Base-by-base conservation (phyloP, 768 basidiomycete species). In the Collybia sp. region DNA sequence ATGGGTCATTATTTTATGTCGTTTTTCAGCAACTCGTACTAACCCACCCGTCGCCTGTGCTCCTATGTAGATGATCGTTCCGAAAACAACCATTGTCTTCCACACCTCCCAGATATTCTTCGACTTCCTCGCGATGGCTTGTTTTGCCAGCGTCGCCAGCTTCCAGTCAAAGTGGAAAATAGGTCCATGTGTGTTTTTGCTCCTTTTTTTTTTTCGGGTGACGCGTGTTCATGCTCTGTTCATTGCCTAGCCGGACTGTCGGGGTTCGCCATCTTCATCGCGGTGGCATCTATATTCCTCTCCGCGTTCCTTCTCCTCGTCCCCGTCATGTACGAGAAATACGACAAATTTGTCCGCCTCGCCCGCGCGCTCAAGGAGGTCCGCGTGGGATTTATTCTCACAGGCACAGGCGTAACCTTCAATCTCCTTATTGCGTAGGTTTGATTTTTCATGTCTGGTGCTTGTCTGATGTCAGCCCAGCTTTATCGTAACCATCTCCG, bases 121-220 rank as follows among this genome's bases (percentile, higher is more conserved):
- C 81, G 85, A 87, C 62, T 96, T 97, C 60, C 76, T 97, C 39
- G 81, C 90, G 11, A 86, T 95, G 81, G 86, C 85, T 40, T 94
- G 91, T 59, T 93, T 91, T 55, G 94, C 88, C 6, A 84, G 87
- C 55, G 88, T 93, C 3, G 93, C 93, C 0, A 70, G 73, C 16
- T 97, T 95, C 64, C 93, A 97, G 56, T 83, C 88, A 3, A 85
- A 86, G 53, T 93, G 81, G 80, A 58, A 73, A 9, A 76, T 95
- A 17, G 89, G 89, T 6, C 89, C 91, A 33, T 96, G 93, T 95
- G 55, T 54, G 92, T 80, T 42, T 32, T 30, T 43, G 3, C 8
- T 25, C 4, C 25, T 25, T 8, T 25, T 8, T 25, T 25, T 25
- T 25, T 25, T 25, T 25, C 25, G 25, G n/a, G 25, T 25, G 25